A percentile compares a stretch with the other conserved stretches of the same genome.
These are phyloP conservation scores for Tilletiaria anomala DNA, from an alignment of 1,284 basidiomycete genomes.

Conservation along the genomic window DNA sequence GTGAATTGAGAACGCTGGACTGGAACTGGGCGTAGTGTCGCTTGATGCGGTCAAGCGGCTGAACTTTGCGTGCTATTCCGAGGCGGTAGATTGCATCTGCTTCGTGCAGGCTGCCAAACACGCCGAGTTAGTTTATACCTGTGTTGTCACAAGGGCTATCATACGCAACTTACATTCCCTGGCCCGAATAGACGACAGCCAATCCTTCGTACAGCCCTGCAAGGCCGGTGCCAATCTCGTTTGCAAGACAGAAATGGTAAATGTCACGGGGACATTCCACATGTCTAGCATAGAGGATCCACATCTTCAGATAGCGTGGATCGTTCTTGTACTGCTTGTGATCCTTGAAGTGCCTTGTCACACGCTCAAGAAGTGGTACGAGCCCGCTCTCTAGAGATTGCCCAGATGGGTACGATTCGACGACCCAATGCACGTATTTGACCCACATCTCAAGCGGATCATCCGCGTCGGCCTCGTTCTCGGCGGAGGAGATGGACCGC, in stretches of 20 bases:
- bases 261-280: conserved; percentile 31
- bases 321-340: conserved; percentile 71
- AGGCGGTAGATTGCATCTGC: conserved; percentile 66
- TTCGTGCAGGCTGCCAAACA: conserved; percentile 12
- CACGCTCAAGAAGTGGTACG: conserved; percentile 59
- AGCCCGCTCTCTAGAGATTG: conserved; percentile 48
- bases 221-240: conserved; percentile 62
- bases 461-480: conserved; percentile 19
- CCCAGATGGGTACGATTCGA: conserved; percentile 51
- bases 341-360: conserved; percentile 60
- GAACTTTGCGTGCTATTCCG: conserved; percentile 66
- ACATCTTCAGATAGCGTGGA: conserved; percentile 72
- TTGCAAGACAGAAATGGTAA: conserved; percentile 54
- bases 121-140: conserved; percentile 61
- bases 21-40: conserved; percentile 69
- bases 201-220: conserved; percentile 74
- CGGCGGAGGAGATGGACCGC: conserved; percentile 9
- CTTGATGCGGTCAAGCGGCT: conserved; percentile 72
- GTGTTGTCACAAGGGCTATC: conserved; percentile 46
- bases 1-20: conserved; percentile 42
- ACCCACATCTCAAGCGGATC: conserved; percentile 23
- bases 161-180: conserved; percentile 51
- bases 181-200: conserved; percentile 57
- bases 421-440: conserved; percentile 55
- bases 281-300: conserved; percentile 54